Evolutionary conservation across 2,329 filamentous ascomycete species (phyloP), one percentile per base, ranked within the genome.

Genomic region (Phyllosticta citrichinensis): DNA sequence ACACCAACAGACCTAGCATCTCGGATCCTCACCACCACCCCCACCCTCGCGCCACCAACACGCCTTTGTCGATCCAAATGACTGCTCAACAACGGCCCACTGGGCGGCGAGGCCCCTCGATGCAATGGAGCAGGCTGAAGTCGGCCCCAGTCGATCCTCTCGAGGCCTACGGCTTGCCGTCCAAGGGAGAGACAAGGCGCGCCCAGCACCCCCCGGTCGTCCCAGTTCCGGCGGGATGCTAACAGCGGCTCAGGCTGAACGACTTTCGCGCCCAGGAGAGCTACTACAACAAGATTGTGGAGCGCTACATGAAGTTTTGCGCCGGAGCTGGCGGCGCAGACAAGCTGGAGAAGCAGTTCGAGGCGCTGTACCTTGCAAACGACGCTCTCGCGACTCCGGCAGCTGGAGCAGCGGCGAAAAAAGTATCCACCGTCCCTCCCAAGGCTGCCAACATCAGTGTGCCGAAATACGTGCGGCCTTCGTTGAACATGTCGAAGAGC

Each of bases 231-330:
- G 33, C 14, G 33, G 33, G 33, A 40, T 51, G 24, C 60, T 61
- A 61, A 61, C 54, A 20, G 27, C 33, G 14, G 8, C 12, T 25
- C 63, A 80, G 77, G 63, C 70, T 79, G 22, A 75, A 77, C 62
- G 85, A 93, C 67, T 78, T 82, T 74, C 90, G 89, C 75, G 83
- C 83, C 8, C 93, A 97, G 75, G 88, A 96, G 73, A 80, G 80
- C 59, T 97, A 93, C 77, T 96, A 93, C 75, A 86, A 86, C 70
- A 89, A 87, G 70, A 95, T 97, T 68, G 85, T 92, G 62, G 87
- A 93, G 70, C 85, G 91, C 56, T 97, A 96, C 76, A 87, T 96
- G 83, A 84, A 85, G 64, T 95, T 96, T 73, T 96, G 91, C 78
- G 88, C 89, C 56, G 81, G 86, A 40, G 84, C 85, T 17, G 83